These are phyloP conservation scores for Penicilliopsis zonata DNA, from an alignment of 495 filamentous ascomycete genomes.

Conservation along the genomic window DNA sequence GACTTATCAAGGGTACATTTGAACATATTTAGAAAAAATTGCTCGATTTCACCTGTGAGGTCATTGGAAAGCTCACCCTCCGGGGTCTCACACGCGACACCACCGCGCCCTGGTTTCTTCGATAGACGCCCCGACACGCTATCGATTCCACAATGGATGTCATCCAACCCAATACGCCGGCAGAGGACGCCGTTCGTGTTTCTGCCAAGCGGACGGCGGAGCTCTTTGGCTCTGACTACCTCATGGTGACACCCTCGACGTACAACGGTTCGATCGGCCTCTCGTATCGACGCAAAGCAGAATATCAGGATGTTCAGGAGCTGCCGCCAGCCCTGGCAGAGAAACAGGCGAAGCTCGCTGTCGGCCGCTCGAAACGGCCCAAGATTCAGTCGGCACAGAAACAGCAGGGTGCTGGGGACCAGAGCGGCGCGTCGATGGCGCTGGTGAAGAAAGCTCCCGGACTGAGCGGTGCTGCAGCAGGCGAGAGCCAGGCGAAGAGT, in stretches of 20 bases:
- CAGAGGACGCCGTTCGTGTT: constrained; percentile 33
- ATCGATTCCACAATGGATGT: constrained; percentile 31
- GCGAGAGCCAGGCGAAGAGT: constrained; percentile 37
- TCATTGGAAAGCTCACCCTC: too few species aligned
- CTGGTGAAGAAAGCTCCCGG: constrained; percentile 28
- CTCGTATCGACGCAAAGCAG: constrained; percentile 51
- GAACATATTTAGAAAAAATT: too few species aligned
- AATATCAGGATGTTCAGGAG: constrained; percentile 73
- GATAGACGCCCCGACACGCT: too few species aligned
- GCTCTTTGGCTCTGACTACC: constrained; percentile 46
- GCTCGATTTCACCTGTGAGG: too few species aligned
- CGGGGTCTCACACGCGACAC: too few species aligned
- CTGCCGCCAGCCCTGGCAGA: constrained; percentile 76
- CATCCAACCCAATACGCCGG: constrained; percentile 17
- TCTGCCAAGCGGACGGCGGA: constrained; percentile 62
- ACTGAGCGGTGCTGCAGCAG: constrained; percentile 12
- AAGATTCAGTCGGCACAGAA: constrained; percentile 16
- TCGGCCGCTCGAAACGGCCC: constrained; percentile 45
- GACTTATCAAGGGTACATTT: too few species aligned
- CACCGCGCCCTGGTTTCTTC: too few species aligned
- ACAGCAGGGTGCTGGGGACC: constrained; percentile 13
- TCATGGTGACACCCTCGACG: constrained; percentile 37
- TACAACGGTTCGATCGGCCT: constrained; percentile 34
- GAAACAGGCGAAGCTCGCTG: constrained; percentile 60
- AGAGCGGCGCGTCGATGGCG: constrained; percentile 30